These are phyloP conservation scores for Marchantia paleacea DNA, from an alignment of 225 moss, liverwort and hornwort species.

Conservation along the genomic window DNA sequence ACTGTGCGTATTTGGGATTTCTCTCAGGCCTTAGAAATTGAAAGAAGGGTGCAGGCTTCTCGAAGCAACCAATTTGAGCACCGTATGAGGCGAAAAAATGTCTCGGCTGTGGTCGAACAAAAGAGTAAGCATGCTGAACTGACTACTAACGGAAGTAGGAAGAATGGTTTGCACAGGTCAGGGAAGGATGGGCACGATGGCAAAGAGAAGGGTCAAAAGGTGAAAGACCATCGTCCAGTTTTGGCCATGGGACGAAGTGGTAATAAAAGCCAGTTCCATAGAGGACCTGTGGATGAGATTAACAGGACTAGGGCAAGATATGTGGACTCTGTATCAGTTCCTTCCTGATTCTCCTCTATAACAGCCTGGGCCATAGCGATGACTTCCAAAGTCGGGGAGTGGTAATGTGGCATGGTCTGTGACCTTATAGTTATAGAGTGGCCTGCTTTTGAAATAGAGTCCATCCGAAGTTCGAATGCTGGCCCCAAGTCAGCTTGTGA, in stretches of 20 bases:
- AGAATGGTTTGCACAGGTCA: slow-evolving; percentile 16
- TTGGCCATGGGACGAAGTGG: slow-evolving; percentile 25
- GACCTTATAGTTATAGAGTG: not conserved
- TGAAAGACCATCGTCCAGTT: slow-evolving; percentile 12
- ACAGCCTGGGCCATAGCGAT: not conserved
- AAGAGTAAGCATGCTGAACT: slow-evolving; percentile 32
- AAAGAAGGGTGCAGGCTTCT: slow-evolving; percentile 79
- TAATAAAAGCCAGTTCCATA: slow-evolving; percentile 14
- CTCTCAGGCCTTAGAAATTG: slow-evolving; percentile 88
- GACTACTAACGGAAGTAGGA: slow-evolving; percentile 21
- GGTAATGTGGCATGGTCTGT: not conserved
- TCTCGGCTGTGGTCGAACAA: not conserved
- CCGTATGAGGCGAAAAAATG: slow-evolving; percentile 36
- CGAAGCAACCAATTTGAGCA: slow-evolving; percentile 55
- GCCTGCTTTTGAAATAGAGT: not conserved
- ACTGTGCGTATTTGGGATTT: slow-evolving; percentile 97
- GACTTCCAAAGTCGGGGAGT: not conserved
- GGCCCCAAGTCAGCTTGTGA: not conserved
- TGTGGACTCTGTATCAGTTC: slow-evolving; percentile 43
- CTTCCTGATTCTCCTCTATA: slow-evolving; percentile 23
- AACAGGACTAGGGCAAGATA: slow-evolving; percentile 38
- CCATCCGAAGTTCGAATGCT: not conserved
- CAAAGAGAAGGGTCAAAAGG: slow-evolving; percentile 25
- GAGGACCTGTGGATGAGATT: slow-evolving; percentile 31
- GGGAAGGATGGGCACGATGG: slow-evolving; percentile 23